Evolutionary conservation across 495 filamentous ascomycete species (phyloP), one percentile per base, ranked within the genome.

Genomic region (Penicillium robsamsonii): DNA sequence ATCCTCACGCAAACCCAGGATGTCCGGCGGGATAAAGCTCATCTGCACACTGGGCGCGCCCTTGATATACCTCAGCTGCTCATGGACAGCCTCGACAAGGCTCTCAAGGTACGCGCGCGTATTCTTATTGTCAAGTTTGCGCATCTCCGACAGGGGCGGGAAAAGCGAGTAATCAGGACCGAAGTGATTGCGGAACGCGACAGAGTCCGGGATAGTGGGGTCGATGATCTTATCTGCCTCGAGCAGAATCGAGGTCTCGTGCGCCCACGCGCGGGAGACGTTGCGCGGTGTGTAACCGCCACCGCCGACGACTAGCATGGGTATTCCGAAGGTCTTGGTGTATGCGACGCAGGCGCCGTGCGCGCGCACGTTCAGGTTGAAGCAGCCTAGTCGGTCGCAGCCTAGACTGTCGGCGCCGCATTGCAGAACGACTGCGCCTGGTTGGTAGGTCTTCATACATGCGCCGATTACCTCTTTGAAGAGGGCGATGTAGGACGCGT

Each of bases 241-340:
- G 64, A 96, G 85, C 53, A 91, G 90, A 62, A 98, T 87, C 56
- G 88, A 86, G 18, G 94, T 98, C 75, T 98, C 94, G 73, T 95
- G 91, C 37, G 92, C 89, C 94, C 94, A 98, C 45, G 91, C 88
- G 47, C 95, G 87, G 12, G 93, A 94, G 24, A 98, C 94, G 64
- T 98, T 98, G 45, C 93, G 84, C 9, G 94, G 90, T n/a, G 94
- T 98, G 74, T 98, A 98, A 12, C 94, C 94, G 51, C 94, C 94
- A 38, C 94, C 94, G 25, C 94, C 94, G 55, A 97, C 86, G 62
- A 98, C 83, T 47, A 98, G 83, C 45, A 97, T 75, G 24, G 92
- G 94, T 0, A 94, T 72, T 17, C 80, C 75, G 57, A 90, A 81
- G 22, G 75, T 83, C 69, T 96, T 96, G 67, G 89, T 88, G 68